Conservation (phyloP, 306 rosid genomes). For the Erythrophleum fordii region DNA sequence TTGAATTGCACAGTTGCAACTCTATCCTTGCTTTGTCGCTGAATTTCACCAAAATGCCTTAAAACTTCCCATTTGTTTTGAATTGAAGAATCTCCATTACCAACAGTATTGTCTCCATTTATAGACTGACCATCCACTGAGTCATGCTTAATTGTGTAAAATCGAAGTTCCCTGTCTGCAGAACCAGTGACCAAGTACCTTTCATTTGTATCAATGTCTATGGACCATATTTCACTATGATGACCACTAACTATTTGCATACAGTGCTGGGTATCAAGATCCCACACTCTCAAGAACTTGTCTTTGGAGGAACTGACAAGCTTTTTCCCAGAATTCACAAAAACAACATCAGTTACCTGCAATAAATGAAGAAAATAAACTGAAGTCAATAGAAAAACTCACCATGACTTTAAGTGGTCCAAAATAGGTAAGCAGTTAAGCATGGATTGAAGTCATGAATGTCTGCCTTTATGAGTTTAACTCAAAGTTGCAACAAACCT, state of each 20-base stretch:
- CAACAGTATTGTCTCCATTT: constrained; percentile 38
- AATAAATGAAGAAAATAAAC: constrained; percentile 36
- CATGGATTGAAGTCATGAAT: constrained; percentile 12
- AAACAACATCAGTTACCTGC: constrained; percentile 90
- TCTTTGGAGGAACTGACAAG: constrained; percentile 92
- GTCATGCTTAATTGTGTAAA: constrained; percentile 68
- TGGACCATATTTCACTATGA: constrained; percentile 95
- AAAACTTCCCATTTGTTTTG: constrained; percentile 81
- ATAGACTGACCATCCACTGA: constrained; percentile 49
- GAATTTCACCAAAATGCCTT: constrained; percentile 84
- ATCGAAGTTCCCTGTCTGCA: constrained; percentile 85
- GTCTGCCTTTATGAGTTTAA: neutral
- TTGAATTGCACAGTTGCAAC: constrained; percentile 81
- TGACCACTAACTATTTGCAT: constrained; percentile 93
- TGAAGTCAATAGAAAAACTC: neutral
- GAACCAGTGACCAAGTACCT: constrained; percentile 87
- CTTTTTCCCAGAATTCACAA: constrained; percentile 74
- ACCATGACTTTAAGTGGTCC: neutral
- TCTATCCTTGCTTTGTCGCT: constrained; percentile 82
- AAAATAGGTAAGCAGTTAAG: neutral
- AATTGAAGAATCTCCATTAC: constrained; percentile 46
- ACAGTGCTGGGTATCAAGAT: constrained; percentile 95
- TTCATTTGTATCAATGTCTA: constrained; percentile 76
- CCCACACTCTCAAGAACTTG: constrained; percentile 96
- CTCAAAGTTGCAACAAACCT: constrained; percentile 49